These are phyloP conservation scores for Skeletonema marinoi DNA, from an alignment of 108 stramenopile species.

Conservation along the genomic window DNA sequence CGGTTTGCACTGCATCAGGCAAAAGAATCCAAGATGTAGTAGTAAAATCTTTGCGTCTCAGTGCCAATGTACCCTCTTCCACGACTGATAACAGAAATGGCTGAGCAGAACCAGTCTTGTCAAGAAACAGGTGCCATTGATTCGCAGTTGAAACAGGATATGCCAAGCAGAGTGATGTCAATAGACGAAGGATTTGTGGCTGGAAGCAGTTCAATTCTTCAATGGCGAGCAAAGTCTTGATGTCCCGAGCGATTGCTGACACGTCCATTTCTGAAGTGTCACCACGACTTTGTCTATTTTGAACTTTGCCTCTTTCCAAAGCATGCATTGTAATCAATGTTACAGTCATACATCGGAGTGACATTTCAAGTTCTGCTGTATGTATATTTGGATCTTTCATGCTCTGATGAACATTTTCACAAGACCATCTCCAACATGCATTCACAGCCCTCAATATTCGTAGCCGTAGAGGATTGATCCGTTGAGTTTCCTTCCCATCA, in stretches of 20 bases:
- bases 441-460: constrained; percentile 39
- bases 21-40: constrained; percentile 13
- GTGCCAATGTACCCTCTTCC: constrained; percentile 23
- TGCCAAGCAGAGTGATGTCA: constrained; percentile 28
- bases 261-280: constrained; percentile 30
- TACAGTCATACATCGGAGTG: constrained; percentile 29
- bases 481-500: constrained; percentile 53
- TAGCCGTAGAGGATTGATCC: constrained; percentile 57
- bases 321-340: constrained; percentile 30
- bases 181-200: constrained; percentile 16
- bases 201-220: constrained; percentile 7
- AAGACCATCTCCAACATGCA: constrained; percentile 31
- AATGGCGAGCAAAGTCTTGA: constrained; percentile 26
- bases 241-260: constrained; percentile 22
- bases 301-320: constrained; percentile 23
- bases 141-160: constrained; percentile 37
- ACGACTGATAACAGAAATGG: constrained; percentile 22
- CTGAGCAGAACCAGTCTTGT: constrained; percentile 18
- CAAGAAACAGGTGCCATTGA: constrained; percentile 55
- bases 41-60: neutral
- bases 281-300: constrained; percentile 2
- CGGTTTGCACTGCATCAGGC: constrained; percentile 27
- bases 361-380: neutral
- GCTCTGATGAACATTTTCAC: constrained; percentile 16
- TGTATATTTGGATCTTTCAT: neutral